Evolutionary conservation across 768 basidiomycete species (phyloP).

Genomic region (Boletellus sp.): DNA sequence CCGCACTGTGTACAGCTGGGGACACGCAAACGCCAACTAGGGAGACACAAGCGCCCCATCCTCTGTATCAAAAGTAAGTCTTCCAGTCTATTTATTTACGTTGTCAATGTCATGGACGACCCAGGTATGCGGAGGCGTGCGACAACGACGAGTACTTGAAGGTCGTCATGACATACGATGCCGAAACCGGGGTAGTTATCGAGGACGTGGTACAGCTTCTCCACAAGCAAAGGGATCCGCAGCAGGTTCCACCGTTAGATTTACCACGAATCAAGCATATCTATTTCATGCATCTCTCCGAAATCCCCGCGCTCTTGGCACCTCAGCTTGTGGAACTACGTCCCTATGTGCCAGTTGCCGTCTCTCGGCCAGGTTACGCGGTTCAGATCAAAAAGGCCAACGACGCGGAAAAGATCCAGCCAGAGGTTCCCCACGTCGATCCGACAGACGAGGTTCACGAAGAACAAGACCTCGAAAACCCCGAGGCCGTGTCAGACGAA

Average conservation of each 20-base stretch:
- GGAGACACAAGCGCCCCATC: not conserved
- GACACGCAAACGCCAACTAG: not conserved
- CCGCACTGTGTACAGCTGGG: constrained; percentile 3
- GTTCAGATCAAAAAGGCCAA: not conserved
- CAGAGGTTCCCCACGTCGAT: not conserved
- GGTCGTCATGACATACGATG: constrained; percentile 13
- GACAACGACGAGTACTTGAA: constrained; percentile 6
- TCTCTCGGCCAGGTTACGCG: constrained; percentile 5
- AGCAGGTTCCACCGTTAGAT: not conserved
- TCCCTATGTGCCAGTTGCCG: constrained; percentile 15
- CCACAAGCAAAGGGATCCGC: constrained; percentile 6
- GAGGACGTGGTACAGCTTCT: constrained; percentile 26
- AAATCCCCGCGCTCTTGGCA: constrained; percentile 30
- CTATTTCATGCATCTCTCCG: constrained; percentile 26
- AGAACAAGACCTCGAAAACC: constrained; percentile 16
- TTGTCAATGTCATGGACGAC: not conserved
- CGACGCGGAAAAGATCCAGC: not conserved
- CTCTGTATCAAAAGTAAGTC: constrained; percentile 9
- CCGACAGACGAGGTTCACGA: constrained; percentile 5
- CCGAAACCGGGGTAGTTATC: constrained; percentile 4
- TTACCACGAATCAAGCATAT: constrained; percentile 28
- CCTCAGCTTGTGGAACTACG: constrained; percentile 12
- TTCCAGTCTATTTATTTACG: not conserved
- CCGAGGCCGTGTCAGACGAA: constrained; percentile 9
- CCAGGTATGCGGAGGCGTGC: not conserved